phyloP scores from a whole-genome alignment of 2,329 filamentous ascomycete genomes.

The Didymosphaeria variabile region DNA sequence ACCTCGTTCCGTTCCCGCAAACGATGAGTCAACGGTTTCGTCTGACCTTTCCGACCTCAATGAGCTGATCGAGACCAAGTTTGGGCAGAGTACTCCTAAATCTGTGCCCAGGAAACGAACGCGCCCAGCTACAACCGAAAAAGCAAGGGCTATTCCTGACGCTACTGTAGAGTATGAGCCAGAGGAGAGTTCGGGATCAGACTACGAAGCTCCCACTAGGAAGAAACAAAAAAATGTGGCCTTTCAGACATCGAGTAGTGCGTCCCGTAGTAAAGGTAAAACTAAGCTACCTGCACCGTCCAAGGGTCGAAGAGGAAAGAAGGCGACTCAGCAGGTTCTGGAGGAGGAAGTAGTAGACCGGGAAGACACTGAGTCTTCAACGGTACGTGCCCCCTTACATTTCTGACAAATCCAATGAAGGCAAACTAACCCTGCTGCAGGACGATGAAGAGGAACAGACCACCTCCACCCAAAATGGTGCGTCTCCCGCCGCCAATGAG shows the following conservation, averaged over 20 bases:
- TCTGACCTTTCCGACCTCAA: background rate
- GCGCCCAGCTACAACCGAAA: background rate
- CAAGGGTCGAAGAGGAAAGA: background rate
- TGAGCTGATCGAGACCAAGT: background rate
- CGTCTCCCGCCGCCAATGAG: too few relatives aligned
- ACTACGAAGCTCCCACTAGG: slow-evolving; percentile 11
- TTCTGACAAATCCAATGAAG: too few relatives aligned
- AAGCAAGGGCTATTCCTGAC: background rate
- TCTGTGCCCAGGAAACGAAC: background rate
- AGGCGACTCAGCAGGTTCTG: too few relatives aligned
- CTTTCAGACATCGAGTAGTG: background rate
- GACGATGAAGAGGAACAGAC: background rate
- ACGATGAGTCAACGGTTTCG: background rate
- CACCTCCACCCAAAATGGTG: background rate
- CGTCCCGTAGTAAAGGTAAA: background rate
- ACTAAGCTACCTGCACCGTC: background rate
- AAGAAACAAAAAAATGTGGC: slow-evolving; percentile 18
- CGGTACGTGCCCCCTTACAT: background rate
- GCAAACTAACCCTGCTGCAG: background rate
- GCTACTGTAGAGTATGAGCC: background rate
- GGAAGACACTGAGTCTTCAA: background rate
- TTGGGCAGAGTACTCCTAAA: background rate
- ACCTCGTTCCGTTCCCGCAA: background rate
- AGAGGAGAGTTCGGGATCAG: slow-evolving; percentile 16
- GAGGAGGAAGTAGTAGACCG: background rate